Base-by-base conservation (phyloP, 805 yeast species). In the Yamadazyma laniorum region DNA sequence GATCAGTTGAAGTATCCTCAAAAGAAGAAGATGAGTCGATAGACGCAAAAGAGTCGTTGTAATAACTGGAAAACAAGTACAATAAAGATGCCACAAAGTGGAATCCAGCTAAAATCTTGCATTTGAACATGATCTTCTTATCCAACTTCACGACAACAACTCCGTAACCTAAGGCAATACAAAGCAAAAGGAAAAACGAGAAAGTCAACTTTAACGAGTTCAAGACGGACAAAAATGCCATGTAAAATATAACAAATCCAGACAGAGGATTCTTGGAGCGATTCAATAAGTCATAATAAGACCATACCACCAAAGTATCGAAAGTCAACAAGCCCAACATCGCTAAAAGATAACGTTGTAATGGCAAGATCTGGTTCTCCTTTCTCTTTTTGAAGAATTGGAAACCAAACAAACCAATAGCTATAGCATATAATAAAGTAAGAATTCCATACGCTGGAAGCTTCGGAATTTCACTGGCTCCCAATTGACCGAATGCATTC, bases 111-210 rank as follows among this genome's bases (percentile, higher is more conserved):
- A 69, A 52, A n/a, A 69, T 56, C 44, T 69, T 69, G 50, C 71
- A 63, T 40, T 53, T 79, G 52, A 80, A 69, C 96, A 93, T 87
- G 19, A 73, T 53, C 39, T 78, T 77, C 58, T 78, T 77, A 32
- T 89, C 85, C 43, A 93, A 74, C 45, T 89, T 83, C 32, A 96
- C 89, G 55, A 78, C 80, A 34, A 93, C 98, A 33, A 93, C 89
- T 45, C 98, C 97, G 63, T 90, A 93, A 28, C 99, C 99, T 48
- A 90, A 70, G 11, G 95, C 75, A 39, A 93, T 91, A 51, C 88
- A 82, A 47, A 91, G 70, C 39, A 93, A 70, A 52, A 93, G 66
- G 66, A 91, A 93, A 63, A 91, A 84, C 6, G 96, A 85, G 58
- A 88, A 86, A 0, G 96, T 82, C 36, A 87, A 75, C 53, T 93